Conservation (phyloP, 23 red algal species). For the Gracilariopsis chorda region DNA sequence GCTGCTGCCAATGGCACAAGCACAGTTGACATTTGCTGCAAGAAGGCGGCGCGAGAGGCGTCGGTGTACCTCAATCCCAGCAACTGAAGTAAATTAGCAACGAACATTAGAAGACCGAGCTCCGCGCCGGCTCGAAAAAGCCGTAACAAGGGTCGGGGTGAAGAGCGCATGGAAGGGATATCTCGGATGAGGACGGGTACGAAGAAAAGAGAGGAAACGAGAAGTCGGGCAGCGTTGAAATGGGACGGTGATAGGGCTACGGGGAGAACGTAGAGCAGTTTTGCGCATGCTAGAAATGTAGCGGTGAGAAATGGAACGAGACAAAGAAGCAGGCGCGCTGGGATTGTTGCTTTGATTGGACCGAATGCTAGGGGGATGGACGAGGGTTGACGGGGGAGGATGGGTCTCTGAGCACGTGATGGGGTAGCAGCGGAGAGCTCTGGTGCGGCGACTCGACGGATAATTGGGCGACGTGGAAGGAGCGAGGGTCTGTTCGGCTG, state of each 20-base stretch:
- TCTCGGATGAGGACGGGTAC: conserved; percentile 32
- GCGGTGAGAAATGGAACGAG: conserved; percentile 40
- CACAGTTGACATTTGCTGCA: conserved; percentile 79
- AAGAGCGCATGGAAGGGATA: neutral
- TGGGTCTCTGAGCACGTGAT: neutral
- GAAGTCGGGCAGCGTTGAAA: conserved; percentile 51
- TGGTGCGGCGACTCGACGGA: neutral
- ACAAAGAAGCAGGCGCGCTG: conserved; percentile 15
- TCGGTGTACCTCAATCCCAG: conserved; percentile 68
- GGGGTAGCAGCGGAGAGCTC: neutral
- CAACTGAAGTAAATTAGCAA: conserved; percentile 72
- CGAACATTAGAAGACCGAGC: conserved; percentile 75
- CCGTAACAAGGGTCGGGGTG: neutral
- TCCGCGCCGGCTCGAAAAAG: conserved; percentile 52
- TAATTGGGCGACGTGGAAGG: neutral
- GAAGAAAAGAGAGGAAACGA: conserved; percentile 39
- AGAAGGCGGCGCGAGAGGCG: conserved; percentile 85
- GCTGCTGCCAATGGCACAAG: conserved; percentile 71
- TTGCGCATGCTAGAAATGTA: conserved; percentile 31
- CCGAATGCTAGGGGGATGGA: conserved; percentile 1
- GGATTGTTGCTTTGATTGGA: neutral
- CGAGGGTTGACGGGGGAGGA: neutral
- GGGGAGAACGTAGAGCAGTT: conserved; percentile 31
- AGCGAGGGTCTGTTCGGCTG: neutral
- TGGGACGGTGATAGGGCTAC: conserved; percentile 26